Base-by-base conservation (phyloP, 345 rosid genomes). In the Populus ilicifolia region DNA sequence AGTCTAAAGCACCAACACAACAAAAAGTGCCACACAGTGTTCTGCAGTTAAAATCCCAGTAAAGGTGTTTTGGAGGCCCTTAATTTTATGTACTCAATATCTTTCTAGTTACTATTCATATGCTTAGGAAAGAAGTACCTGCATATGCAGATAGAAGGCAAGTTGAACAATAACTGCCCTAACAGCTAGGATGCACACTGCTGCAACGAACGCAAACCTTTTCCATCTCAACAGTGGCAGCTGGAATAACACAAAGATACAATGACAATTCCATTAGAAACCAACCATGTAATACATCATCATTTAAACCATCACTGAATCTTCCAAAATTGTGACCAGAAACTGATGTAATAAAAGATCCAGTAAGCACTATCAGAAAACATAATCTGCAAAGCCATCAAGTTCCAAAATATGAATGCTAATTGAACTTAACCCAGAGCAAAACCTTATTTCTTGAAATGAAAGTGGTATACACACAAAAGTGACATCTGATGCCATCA, bases 141-240 rank as follows among this genome's bases (percentile, higher is more conserved):
- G 98, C 78, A 95, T 88, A 77, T 95, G 99, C 52, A 95, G 86
- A 86, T 85, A 95, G 80, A 95, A 95, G 62, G 97, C 97, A 41
- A 95, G 85, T 81, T 95, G 99, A 80, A 95, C 98, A 52, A 93
- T 87, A 76, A 95, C 94, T 11, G 99, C 99, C 43, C 98, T 91
- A 41, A 95, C 99, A 71, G 91, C 93, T 48, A 95, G 88, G 77
- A 95, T 95, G 89, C 99, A 95, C 90, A 95, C 80, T 2, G 99
- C 99, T 27, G 99, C 99, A 77, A 89, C 87, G 82, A 93, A 83
- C 69, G 99, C 99, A 84, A 84, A 95, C 85, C 92, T 88, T 86
- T 95, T 95, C 99, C 99, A 95, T 88, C 98, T 80, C 79, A 95
- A 81, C 36, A 95, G 77, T 27, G 98, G 99, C 84, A 95, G 77